Percentiles rank a stretch among this genome's conserved stretches.
Conservation (phyloP, 2,329 filamentous ascomycete species). For the Xenoacremonium recifei region DNA sequence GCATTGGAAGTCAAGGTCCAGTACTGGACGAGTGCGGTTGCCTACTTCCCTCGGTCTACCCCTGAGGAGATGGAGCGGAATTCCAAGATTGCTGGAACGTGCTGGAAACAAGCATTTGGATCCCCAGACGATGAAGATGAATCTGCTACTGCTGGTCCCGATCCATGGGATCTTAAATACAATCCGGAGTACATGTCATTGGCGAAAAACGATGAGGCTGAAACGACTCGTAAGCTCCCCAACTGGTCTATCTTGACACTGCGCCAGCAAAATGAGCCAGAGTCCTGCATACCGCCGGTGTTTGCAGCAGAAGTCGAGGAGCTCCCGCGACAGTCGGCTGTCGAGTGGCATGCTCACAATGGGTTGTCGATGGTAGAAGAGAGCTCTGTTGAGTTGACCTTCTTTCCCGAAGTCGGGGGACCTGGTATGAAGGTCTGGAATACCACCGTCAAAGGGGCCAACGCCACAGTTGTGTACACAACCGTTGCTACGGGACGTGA, state of each 20-base stretch:
- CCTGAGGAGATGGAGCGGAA: constrained; percentile 30
- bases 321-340: constrained; percentile 68
- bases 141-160: constrained; percentile 49
- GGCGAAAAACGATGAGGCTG: constrained; percentile 25
- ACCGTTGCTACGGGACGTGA: constrained; percentile 19
- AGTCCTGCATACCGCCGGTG: constrained; percentile 57
- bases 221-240: constrained; percentile 38
- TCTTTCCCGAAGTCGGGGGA: constrained; percentile 11
- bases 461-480: constrained; percentile 29
- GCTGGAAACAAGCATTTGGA: constrained; percentile 49
- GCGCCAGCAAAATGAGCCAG: constrained; percentile 34
- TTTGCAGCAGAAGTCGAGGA: constrained; percentile 74
- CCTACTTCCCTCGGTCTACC: constrained; percentile 59
- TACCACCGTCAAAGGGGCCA: constrained; percentile 20
- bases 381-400: constrained; percentile 24
- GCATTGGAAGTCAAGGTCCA: constrained; percentile 68
- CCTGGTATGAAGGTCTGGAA: constrained; percentile 31
- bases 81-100: constrained; percentile 41
- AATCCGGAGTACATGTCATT: constrained; percentile 49
- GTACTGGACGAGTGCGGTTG: constrained; percentile 74
- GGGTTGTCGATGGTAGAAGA: constrained; percentile 47
- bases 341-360: constrained; percentile 80
- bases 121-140: constrained; percentile 47
- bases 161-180: constrained; percentile 68
- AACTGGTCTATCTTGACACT: constrained; percentile 47